phyloP scores from a whole-genome alignment of 768 basidiomycete species.

The Artomyces pyxidatus region DNA sequence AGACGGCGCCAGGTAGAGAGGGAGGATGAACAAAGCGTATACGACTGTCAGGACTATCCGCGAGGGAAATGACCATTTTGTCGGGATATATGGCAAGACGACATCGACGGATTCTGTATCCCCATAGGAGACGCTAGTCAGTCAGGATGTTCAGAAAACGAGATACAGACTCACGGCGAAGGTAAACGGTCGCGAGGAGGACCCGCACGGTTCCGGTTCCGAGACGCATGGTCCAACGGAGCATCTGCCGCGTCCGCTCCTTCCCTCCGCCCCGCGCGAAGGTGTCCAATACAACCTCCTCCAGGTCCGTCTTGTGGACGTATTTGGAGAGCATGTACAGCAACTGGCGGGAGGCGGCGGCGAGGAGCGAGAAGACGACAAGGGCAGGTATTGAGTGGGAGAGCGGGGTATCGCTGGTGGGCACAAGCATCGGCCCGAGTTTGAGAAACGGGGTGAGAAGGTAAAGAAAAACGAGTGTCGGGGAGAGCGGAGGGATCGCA shows the following conservation, averaged over 20 bases:
- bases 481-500: constrained; percentile 45
- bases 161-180: constrained; percentile 46
- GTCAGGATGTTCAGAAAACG: constrained; percentile 7
- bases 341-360: constrained; percentile 56
- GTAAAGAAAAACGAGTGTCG: constrained; percentile 56
- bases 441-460: constrained; percentile 63
- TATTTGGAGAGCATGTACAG: constrained; percentile 77
- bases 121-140: constrained; percentile 11
- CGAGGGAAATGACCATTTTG: constrained; percentile 25
- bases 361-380: constrained; percentile 44
- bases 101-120: constrained; percentile 45
- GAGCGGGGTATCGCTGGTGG: constrained; percentile 40
- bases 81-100: constrained; percentile 40
- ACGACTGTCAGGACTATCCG: constrained; percentile 33
- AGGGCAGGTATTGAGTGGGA: constrained; percentile 43
- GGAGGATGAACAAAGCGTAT: constrained; percentile 36
- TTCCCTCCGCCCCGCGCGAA: constrained; percentile 50
- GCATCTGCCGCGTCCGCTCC: constrained; percentile 34
- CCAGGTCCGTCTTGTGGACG: constrained; percentile 52
- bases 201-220: constrained; percentile 39
- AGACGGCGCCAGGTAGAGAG: constrained; percentile 47
- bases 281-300: constrained; percentile 56
- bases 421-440: constrained; percentile 58
- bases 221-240: constrained; percentile 38
- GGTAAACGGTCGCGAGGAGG: constrained; percentile 50